Evolutionary conservation across 2,329 filamentous ascomycete genomes (phyloP).

Genomic region (Xylaria polymorpha): DNA sequence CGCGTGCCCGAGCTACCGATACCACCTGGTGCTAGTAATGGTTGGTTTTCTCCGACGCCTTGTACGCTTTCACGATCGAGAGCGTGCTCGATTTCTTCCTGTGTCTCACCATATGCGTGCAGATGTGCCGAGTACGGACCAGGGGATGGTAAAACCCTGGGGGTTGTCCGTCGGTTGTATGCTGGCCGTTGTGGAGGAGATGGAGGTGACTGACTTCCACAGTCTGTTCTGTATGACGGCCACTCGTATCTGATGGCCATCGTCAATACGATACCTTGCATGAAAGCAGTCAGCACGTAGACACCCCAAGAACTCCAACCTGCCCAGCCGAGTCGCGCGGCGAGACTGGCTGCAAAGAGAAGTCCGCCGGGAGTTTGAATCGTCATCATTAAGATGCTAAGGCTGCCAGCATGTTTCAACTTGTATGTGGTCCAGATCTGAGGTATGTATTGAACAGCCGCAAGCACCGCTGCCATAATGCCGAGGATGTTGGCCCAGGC

Average conservation of each 20-base stretch:
- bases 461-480: constrained; percentile 79
- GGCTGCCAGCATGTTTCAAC: constrained; percentile 85
- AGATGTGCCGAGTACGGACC: constrained; percentile 52
- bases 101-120: constrained; percentile 52
- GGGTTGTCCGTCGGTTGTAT: constrained; percentile 51
- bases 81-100: constrained; percentile 51
- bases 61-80: constrained; percentile 52
- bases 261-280: constrained; percentile 83
- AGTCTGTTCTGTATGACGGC: constrained; percentile 40
- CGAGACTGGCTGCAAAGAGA: constrained; percentile 87
- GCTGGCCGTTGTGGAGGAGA: constrained; percentile 44
- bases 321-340: constrained; percentile 77
- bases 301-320: constrained; percentile 98
- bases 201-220: constrained; percentile 40
- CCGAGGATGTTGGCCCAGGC: constrained; percentile 89
- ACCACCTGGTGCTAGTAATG: constrained; percentile 51
- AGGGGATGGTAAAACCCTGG: constrained; percentile 49
- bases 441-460: constrained; percentile 90
- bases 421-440: constrained; percentile 93
- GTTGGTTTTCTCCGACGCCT: constrained; percentile 51
- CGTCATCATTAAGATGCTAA: constrained; percentile 98
- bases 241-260: constrained; percentile 84
- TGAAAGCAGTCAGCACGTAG: constrained; percentile 83
- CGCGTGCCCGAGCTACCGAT: constrained; percentile 50
- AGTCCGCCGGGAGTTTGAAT: constrained; percentile 96